Evolutionary conservation across 441 rosid species (phyloP), one percentile per base, ranked within the genome.

Genomic region (Corymbia calophylla): DNA sequence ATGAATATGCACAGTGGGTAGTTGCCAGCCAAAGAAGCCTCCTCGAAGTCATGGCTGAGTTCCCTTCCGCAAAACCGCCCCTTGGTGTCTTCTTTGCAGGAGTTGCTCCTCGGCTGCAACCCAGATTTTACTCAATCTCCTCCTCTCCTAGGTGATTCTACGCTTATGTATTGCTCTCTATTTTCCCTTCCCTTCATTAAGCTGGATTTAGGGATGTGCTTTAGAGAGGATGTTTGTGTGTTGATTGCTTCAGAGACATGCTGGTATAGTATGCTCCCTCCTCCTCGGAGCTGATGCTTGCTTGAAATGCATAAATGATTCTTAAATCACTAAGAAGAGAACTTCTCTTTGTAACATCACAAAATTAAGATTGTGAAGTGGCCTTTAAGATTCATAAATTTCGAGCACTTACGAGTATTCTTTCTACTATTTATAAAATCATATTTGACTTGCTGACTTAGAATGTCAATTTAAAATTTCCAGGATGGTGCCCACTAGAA

Each of bases 41-140:
- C 86, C 97, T 97, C 39, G 99, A 98, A 94, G 97, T 97, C 88
- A 95, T 98, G 99, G 95, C 94, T 32, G 97, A 95, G 93, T 98
- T 96, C 91, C 97, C 98, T 87, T 96, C 99, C 87, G 99, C 97
- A 89, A 97, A 92, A 92, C 99, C 99, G n/a, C 95, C 99, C 48
- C 95, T 98, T 88, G 99, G 99, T 88, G 98, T 98, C 88, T 98
- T 98, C 95, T 96, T 98, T 93, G 99, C 99, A 12, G 94, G 97
- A 88, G 96, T 98, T 89, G 97, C 97, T 88, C 97, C 99, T 14
- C 95, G 99, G 62, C 94, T 98, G 94, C 99, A 95, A 92, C 99
- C 98, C 39, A 94, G 99, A 96, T 98, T 93, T 91, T 98, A 98
- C 92, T 98, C 99, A 23, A 98, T 98, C 91, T 98, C 99, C 86